A percentile compares a stretch with the other conserved stretches of the same genome.
Conservation (phyloP, 2,329 filamentous ascomycete species). For the Coniochaeta hoffmannii region DNA sequence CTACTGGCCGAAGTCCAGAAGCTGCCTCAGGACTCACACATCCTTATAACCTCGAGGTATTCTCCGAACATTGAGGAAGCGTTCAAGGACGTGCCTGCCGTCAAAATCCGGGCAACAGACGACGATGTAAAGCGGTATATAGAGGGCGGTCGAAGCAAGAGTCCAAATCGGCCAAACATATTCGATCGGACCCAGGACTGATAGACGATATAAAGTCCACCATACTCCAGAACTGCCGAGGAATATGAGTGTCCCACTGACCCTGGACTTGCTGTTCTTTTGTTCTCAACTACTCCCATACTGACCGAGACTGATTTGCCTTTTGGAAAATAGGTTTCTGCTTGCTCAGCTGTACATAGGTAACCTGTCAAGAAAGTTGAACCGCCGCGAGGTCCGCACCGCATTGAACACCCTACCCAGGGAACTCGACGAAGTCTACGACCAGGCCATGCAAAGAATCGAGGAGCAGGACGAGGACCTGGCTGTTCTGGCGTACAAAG, state of each 20-base stretch:
- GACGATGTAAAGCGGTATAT: slow-evolving; percentile 9
- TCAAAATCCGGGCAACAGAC: slow-evolving; percentile 8
- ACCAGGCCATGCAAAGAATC: slow-evolving; percentile 23
- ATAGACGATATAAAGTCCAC: slow-evolving; percentile 6
- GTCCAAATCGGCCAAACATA: not conserved
- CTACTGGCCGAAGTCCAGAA: not conserved
- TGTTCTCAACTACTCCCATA: no score
- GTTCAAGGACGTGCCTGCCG: slow-evolving; percentile 4
- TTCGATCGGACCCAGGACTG: not conserved
- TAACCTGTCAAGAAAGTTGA: not conserved
- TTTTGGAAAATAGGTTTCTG: slow-evolving; percentile 8
- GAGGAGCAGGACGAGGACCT: slow-evolving; percentile 17
- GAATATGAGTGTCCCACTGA: no score
- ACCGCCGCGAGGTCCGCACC: slow-evolving; percentile 5
- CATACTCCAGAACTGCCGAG: slow-evolving; percentile 5
- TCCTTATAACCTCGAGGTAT: slow-evolving; percentile 27
- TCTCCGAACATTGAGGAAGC: slow-evolving; percentile 21
- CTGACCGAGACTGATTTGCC: no score
- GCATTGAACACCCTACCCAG: not conserved
- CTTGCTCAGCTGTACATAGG: slow-evolving; percentile 6
- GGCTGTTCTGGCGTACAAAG: slow-evolving; percentile 11
- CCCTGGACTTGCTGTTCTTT: no score
- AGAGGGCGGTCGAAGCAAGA: slow-evolving; percentile 2
- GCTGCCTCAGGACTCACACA: slow-evolving; percentile 1
- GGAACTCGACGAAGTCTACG: slow-evolving; percentile 10